Conservation (phyloP, 23 red algal species). For the Gracilaria gracilis region DNA sequence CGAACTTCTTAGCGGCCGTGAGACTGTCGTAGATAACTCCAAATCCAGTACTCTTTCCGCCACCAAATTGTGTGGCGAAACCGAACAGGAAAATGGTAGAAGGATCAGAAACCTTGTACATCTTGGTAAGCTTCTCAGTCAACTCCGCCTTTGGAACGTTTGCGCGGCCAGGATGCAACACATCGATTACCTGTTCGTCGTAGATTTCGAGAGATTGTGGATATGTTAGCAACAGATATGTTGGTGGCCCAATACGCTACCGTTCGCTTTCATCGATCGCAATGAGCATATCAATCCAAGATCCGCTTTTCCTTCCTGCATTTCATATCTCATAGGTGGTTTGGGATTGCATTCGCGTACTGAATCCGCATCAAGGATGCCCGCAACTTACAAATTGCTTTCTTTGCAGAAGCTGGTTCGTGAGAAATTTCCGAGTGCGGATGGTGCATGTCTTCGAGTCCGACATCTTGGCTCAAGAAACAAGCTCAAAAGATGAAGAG, state of each 20-base stretch:
- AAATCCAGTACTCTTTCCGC: slow-evolving; percentile 94
- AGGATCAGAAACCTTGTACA: slow-evolving; percentile 99
- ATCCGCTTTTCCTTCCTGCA: not conserved
- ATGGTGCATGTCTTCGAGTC: slow-evolving; percentile 91
- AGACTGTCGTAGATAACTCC: slow-evolving; percentile 98
- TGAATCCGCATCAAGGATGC: not conserved
- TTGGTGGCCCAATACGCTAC: not conserved
- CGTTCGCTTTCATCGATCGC: not conserved
- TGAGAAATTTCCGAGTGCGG: slow-evolving; percentile 95
- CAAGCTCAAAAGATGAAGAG: not conserved
- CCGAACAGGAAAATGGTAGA: slow-evolving; percentile 98
- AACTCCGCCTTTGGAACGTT: slow-evolving; percentile 89
- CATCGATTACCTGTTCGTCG: slow-evolving; percentile 83
- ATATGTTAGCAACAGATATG: not conserved
- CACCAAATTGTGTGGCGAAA: slow-evolving; percentile 93
- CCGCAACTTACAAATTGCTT: slow-evolving; percentile 97
- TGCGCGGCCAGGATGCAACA: slow-evolving; percentile 94
- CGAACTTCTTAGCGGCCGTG: slow-evolving; percentile 83
- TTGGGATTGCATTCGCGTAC: not conserved
- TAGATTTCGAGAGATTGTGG: not conserved
- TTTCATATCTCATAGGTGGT: not conserved
- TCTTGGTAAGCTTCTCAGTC: slow-evolving; percentile 93
- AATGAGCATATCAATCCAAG: not conserved
- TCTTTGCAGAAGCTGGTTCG: slow-evolving; percentile 89
- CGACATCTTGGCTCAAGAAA: slow-evolving; percentile 56